A percentile compares a stretch with the other conserved stretches of the same genome.
Evolutionary conservation across 2,329 filamentous ascomycete genomes (phyloP).

Genomic region (Sclerotinia subarctica): DNA sequence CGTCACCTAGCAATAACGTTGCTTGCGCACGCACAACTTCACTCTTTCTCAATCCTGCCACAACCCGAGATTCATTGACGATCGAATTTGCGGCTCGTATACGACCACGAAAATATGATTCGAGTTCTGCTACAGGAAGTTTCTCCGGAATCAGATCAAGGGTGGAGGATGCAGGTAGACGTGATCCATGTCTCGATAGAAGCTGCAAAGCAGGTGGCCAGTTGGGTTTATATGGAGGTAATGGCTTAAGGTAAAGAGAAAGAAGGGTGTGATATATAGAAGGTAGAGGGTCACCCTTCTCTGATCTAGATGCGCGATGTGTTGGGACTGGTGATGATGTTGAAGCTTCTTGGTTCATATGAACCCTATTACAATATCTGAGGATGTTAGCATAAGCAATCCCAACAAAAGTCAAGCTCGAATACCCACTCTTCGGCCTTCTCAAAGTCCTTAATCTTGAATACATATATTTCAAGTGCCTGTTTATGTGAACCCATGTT

Average conservation of each 20-base stretch:
- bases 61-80: constrained; percentile 75
- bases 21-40: constrained; percentile 76
- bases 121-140: constrained; percentile 74
- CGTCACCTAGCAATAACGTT: constrained; percentile 69
- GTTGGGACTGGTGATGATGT: constrained; percentile 38
- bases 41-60: constrained; percentile 72
- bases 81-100: constrained; percentile 82
- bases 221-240: constrained; percentile 66
- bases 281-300: constrained; percentile 53
- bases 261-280: constrained; percentile 93
- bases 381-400: constrained; percentile 26
- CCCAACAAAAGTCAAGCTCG: not conserved
- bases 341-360: constrained; percentile 56
- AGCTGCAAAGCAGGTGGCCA: constrained; percentile 79
- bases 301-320: constrained; percentile 42
- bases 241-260: constrained; percentile 82
- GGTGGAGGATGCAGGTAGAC: constrained; percentile 82
- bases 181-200: constrained; percentile 87
- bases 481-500: constrained; percentile 96
- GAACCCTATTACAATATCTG: constrained; percentile 85
- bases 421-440: constrained; percentile 85
- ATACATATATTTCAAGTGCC: constrained; percentile 95
- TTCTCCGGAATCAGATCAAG: constrained; percentile 79
- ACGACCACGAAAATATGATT: constrained; percentile 86
- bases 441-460: constrained; percentile 78